phyloP scores from a whole-genome alignment of 2,329 filamentous ascomycete species.

The Mariannaea elegans region DNA sequence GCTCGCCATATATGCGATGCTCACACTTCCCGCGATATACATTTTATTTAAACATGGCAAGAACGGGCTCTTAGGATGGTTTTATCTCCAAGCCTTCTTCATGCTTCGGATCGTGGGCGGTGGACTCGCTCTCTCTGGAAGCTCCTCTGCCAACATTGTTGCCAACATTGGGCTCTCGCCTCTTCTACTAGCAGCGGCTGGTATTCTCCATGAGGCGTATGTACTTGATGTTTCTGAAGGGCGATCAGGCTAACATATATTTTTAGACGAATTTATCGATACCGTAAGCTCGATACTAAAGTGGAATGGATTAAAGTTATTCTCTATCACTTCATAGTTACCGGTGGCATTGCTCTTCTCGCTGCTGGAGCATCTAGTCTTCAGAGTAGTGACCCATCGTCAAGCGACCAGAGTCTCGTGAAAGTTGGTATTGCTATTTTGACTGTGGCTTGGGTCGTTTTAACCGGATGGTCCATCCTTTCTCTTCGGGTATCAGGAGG shows the following conservation, averaged over 20 bases:
- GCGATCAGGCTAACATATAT: slow-evolving; percentile 32
- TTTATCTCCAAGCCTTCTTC: slow-evolving; percentile 50
- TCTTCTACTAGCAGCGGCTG: slow-evolving; percentile 41
- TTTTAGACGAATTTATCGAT: slow-evolving; percentile 11
- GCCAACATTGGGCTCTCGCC: slow-evolving; percentile 51
- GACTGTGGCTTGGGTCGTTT: slow-evolving; percentile 8
- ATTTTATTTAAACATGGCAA: slow-evolving; percentile 46
- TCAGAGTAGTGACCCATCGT: slow-evolving; percentile 2
- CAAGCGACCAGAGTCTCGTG: slow-evolving; percentile 8
- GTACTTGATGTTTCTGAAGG: neutral
- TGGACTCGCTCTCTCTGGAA: slow-evolving; percentile 40
- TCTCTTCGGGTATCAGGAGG: neutral
- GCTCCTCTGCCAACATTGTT: slow-evolving; percentile 45
- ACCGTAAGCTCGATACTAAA: slow-evolving; percentile 1
- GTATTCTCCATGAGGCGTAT: slow-evolving; percentile 48
- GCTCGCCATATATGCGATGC: slow-evolving; percentile 46
- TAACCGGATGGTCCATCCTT: slow-evolving; percentile 6
- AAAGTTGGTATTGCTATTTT: slow-evolving; percentile 19
- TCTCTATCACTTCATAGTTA: slow-evolving; percentile 13
- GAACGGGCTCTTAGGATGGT: slow-evolving; percentile 49
- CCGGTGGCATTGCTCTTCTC: slow-evolving; percentile 13
- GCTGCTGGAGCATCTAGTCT: slow-evolving; percentile 12
- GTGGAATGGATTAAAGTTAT: slow-evolving; percentile 20
- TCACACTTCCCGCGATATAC: slow-evolving; percentile 44
- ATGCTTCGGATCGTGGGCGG: slow-evolving; percentile 47